phyloP scores from a whole-genome alignment of 768 basidiomycete genomes.

The Suillus americanus region DNA sequence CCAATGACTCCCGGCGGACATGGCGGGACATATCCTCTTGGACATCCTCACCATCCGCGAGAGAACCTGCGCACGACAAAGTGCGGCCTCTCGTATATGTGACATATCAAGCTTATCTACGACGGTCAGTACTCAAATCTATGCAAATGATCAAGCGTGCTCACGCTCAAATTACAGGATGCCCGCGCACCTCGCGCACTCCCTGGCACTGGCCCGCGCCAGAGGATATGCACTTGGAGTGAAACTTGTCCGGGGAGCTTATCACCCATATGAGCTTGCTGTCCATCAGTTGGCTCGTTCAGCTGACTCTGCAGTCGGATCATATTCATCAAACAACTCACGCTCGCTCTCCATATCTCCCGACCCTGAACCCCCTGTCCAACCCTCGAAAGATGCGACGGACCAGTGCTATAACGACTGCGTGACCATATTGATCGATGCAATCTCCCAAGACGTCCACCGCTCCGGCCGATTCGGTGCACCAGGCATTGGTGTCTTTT shows the following conservation, averaged over 20 bases:
- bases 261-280: conserved; percentile 73
- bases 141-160: background rate
- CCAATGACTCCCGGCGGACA: background rate
- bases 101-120: conserved; percentile 89
- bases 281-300: conserved; percentile 31
- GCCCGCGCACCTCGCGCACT: conserved; percentile 63
- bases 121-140: conserved; percentile 44
- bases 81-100: conserved; percentile 76
- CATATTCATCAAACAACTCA: background rate
- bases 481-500: conserved; percentile 59
- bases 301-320: conserved; percentile 13
- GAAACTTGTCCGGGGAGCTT: conserved; percentile 93
- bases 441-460: conserved; percentile 52
- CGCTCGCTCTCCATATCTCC: conserved; percentile 50
- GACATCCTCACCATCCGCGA: background rate
- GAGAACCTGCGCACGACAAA: background rate
- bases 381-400: conserved; percentile 66
- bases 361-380: conserved; percentile 64
- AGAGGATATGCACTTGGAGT: conserved; percentile 78
- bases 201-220: conserved; percentile 61
- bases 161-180: conserved; percentile 42
- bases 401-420: conserved; percentile 73
- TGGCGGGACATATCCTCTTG: background rate
- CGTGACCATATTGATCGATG: conserved; percentile 51
- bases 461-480: conserved; percentile 8